Conservation (phyloP, 805 yeast genomes). For the Candida endomychidarum region DNA sequence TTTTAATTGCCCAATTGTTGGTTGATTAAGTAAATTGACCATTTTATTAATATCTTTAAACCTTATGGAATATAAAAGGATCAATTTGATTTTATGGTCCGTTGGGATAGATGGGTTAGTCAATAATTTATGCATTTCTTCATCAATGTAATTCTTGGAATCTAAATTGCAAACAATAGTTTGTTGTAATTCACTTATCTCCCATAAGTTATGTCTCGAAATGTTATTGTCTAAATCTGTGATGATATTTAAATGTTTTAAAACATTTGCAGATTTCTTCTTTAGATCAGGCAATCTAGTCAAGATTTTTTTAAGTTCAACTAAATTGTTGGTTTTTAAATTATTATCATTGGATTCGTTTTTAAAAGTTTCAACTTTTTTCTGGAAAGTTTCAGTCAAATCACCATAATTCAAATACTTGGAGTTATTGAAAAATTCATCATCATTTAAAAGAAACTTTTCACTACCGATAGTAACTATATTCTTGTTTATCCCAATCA, state of each 20-base stretch:
- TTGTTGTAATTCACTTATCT: constrained; percentile 88
- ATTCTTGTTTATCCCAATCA: constrained; percentile 78
- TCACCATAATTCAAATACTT: constrained; percentile 95
- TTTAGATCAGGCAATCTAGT: constrained; percentile 94
- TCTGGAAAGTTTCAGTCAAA: constrained; percentile 82
- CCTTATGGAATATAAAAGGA: constrained; percentile 71
- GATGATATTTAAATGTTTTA: constrained; percentile 89
- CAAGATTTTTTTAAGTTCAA: constrained; percentile 87
- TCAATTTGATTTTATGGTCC: constrained; percentile 65
- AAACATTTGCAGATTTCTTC: constrained; percentile 80
- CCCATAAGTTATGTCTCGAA: constrained; percentile 66
- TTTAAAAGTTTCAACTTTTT: constrained; percentile 80
- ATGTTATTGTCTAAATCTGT: constrained; percentile 81
- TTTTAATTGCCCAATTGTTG: constrained; percentile 32
- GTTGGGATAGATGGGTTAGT: constrained; percentile 43
- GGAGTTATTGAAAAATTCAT: constrained; percentile 72
- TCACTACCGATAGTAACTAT: constrained; percentile 64
- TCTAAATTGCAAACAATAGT: constrained; percentile 60
- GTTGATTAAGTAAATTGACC: constrained; percentile 29
- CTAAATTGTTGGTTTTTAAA: constrained; percentile 63
- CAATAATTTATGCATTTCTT: constrained; percentile 56
- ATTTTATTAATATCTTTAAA: constrained; percentile 32
- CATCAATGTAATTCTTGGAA: constrained; percentile 39
- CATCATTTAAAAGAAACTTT: constrained; percentile 57
- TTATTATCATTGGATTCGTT: constrained; percentile 75